Evolutionary conservation across 305 asterid species (phyloP), one percentile per base, ranked within the genome.

Genomic region (Solanum hybrid): DNA sequence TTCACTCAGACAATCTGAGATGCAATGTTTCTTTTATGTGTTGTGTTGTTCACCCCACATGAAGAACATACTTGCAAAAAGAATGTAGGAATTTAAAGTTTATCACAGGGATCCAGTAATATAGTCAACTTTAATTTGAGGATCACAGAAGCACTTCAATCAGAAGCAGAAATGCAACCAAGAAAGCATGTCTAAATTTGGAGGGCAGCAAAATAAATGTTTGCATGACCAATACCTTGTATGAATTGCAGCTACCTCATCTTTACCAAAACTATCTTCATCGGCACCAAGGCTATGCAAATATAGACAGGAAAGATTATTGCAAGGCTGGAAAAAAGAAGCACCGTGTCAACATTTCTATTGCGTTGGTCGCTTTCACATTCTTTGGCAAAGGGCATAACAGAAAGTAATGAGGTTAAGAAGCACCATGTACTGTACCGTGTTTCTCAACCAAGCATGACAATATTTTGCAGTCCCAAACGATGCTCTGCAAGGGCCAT

Each of bases 391-490:
- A 81, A 81, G 26, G 86, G 37, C 13, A 81, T 40, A 81, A 40
- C 86, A 81, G 69, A 27, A 42, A 81, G 26, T 26, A 46, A 17
- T 13, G 35, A 80, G 69, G 51, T 80, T 38, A 38, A 26, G 89
- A 87, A 64, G 86, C 91, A 79, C 84, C 79, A 38, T 75, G 79
- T 90, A 73, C 38, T 36, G 79, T 96, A 97, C 99, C 98, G 90
- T 93, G 93, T 93, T 97, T 92, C 93, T 95, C 94, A 97, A 95
- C 99, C 99, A 97, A 84, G 98, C 96, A 93, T 95, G 98, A 90
- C 99, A 97, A 90, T 96, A 97, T 91, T 95, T 97, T 89, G 99
- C 98, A 91, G 99, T 97, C 91, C 99, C 99, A 91, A 97, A 97
- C 56, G 98, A 97, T 89, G 99, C 99, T 93, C 99, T 97, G 96